Evolutionary conservation across 257 asterid species (phyloP).

Genomic region (Lycium barbarum): DNA sequence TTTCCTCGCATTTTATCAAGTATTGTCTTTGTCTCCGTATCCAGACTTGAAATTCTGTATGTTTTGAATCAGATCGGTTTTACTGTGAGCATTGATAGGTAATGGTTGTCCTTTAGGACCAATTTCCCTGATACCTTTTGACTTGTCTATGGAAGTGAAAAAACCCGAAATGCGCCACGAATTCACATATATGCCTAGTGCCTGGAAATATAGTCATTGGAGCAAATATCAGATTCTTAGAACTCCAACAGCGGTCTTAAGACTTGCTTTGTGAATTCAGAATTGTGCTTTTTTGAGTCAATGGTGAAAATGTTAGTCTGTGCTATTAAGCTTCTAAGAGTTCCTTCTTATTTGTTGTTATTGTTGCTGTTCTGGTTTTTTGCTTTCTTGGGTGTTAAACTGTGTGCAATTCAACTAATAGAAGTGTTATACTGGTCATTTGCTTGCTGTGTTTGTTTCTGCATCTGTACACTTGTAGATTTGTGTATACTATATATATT

Average conservation of each 20-base stretch:
- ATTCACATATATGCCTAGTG: neutral
- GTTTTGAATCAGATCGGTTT: constrained; percentile 1
- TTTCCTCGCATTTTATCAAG: neutral
- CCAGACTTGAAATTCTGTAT: constrained; percentile 2
- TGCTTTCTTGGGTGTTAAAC: neutral
- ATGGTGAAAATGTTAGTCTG: neutral
- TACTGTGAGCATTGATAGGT: neutral
- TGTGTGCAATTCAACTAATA: neutral
- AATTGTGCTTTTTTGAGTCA: neutral
- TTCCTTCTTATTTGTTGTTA: neutral
- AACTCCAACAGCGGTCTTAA: neutral
- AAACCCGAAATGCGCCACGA: neutral
- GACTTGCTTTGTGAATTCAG: neutral
- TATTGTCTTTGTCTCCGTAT: neutral
- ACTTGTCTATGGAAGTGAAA: neutral
- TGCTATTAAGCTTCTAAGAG: neutral
- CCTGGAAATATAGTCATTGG: neutral
- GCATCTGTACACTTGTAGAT: neutral
- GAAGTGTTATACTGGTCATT: neutral
- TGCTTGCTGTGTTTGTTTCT: neutral
- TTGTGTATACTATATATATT: neutral
- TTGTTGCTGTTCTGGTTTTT: neutral
- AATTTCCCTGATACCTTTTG: neutral
- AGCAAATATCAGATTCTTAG: neutral
- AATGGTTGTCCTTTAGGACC: neutral